Percentiles rank a stretch among this genome's conserved stretches.
phyloP scores from a whole-genome alignment of 179 eudicot genomes.

The Silene vulgaris region DNA sequence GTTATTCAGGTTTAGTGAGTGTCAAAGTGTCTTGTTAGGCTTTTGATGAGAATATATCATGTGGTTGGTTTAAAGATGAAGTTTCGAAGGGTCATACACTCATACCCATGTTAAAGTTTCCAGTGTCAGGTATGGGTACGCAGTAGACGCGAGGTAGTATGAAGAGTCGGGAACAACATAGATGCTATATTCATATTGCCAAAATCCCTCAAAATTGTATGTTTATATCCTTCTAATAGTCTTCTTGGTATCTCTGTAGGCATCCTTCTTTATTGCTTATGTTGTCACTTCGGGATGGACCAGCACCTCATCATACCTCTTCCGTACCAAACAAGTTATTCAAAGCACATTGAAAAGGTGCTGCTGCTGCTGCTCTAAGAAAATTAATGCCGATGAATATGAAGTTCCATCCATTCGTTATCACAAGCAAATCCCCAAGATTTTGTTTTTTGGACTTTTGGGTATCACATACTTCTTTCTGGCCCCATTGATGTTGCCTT shows the following conservation, averaged over 20 bases:
- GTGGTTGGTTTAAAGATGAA: too few relatives aligned
- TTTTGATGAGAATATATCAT: too few relatives aligned
- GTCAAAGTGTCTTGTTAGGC: too few relatives aligned
- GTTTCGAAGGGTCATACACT: too few relatives aligned
- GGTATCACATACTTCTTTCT: conserved; percentile 93
- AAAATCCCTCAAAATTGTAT: neutral
- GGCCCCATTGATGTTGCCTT: conserved; percentile 89
- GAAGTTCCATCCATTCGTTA: conserved; percentile 65
- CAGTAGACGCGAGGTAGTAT: too few relatives aligned
- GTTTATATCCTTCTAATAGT: neutral
- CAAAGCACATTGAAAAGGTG: conserved; percentile 35
- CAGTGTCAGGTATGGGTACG: too few relatives aligned
- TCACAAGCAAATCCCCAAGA: conserved; percentile 72
- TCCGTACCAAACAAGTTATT: conserved; percentile 48
- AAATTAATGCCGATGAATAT: conserved; percentile 35
- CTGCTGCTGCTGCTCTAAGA: conserved; percentile 31
- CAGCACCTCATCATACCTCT: conserved; percentile 65
- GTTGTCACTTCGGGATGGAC: conserved; percentile 99
- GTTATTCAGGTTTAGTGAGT: too few relatives aligned
- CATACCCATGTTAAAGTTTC: too few relatives aligned
- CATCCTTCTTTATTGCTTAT: conserved; percentile 89
- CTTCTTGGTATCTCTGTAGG: conserved; percentile 37
- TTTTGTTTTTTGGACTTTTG: conserved; percentile 75
- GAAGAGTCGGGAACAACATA: too few relatives aligned
- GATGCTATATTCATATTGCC: too few relatives aligned